Base-by-base conservation (phyloP, 148 eudicot genomes). In the Camellia lanceoleosa region DNA sequence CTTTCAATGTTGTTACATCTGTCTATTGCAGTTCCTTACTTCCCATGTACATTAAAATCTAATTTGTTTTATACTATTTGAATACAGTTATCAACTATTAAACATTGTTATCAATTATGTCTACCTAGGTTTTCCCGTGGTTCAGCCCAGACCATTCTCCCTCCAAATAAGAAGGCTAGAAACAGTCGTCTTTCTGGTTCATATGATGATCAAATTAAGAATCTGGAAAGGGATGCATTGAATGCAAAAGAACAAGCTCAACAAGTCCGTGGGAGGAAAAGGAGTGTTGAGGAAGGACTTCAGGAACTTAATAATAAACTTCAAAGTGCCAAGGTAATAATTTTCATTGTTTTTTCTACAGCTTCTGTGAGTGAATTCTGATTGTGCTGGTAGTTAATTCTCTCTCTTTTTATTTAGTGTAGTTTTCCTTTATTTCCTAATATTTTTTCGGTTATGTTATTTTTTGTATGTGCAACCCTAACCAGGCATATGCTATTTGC, bases 121-220 rank as follows among this genome's bases (percentile, higher is more conserved):
- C 43, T 59, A 82, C 41, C 42, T 79, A 96, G 99, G 99, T 96
- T 96, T 86, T 92, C 89, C 74, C 99, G 99, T 68, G 91, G 91
- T 73, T 84, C 91, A 78, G 92, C 89, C 79, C 91, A 96, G 81
- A 92, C 98, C 30, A 83, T 87, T 83, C 95, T 96, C 78, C 99
- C 99, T 55, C 98, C 98, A 18, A 84, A 86, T 83, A 93, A 82
- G 88, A 85, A 76, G 80, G 75, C 79, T 46, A 86, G 94, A 87
- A 71, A 83, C 79, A 82, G 86, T 46, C 91, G 99, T 52, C 95
- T 96, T 56, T 91, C 89, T 86, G 87, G 92, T 79, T 92, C 99
- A 8, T 96, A 85, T 89, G 97, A 90, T 84, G 88, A 92, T 80
- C 89, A 92, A 82, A 91, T 96, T 68, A 84, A 89, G 76, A 78